These are phyloP conservation scores for Penicillium psychrofluorescens DNA, from an alignment of 495 filamentous ascomycete genomes.

Conservation along the genomic window DNA sequence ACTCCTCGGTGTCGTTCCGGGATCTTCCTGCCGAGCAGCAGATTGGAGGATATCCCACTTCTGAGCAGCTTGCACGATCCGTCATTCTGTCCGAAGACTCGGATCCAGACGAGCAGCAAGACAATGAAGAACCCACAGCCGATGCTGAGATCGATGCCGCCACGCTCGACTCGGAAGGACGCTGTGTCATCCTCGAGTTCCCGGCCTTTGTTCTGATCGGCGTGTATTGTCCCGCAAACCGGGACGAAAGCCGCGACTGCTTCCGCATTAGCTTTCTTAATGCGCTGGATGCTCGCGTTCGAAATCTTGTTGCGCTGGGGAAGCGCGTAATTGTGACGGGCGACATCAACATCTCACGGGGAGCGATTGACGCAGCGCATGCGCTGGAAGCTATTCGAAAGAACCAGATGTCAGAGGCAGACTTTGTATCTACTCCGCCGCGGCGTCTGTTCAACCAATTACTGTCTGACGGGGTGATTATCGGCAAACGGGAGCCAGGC, in stretches of 20 bases:
- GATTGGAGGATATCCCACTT: slow-evolving; percentile 85
- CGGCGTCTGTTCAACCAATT: slow-evolving; percentile 81
- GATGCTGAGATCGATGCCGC: slow-evolving; percentile 53
- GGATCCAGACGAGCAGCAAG: slow-evolving; percentile 3
- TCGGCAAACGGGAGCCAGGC: slow-evolving; percentile 61
- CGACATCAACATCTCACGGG: slow-evolving; percentile 81
- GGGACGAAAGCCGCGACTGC: slow-evolving; percentile 75
- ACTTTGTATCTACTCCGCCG: slow-evolving; percentile 68
- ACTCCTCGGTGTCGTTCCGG: slow-evolving; percentile 64
- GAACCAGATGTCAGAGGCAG: slow-evolving; percentile 53
- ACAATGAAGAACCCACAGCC: background rate
- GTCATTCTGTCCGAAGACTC: background rate
- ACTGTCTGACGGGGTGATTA: slow-evolving; percentile 61
- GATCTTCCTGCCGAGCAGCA: slow-evolving; percentile 70
- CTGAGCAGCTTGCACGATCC: slow-evolving; percentile 51
- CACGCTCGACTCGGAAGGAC: slow-evolving; percentile 81
- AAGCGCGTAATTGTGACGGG: slow-evolving; percentile 81
- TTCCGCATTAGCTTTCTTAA: slow-evolving; percentile 77
- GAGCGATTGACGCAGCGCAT: slow-evolving; percentile 66
- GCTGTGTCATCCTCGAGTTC: slow-evolving; percentile 90
- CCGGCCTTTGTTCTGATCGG: slow-evolving; percentile 91
- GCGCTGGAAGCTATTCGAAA: slow-evolving; percentile 64
- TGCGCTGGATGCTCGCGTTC: slow-evolving; percentile 71
- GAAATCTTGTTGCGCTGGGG: slow-evolving; percentile 73
- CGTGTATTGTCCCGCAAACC: slow-evolving; percentile 80